A percentile compares a stretch with the other conserved stretches of the same genome.
These are phyloP conservation scores for Piedraia hortae DNA, from an alignment of 2,329 filamentous ascomycete genomes.

Conservation along the genomic window DNA sequence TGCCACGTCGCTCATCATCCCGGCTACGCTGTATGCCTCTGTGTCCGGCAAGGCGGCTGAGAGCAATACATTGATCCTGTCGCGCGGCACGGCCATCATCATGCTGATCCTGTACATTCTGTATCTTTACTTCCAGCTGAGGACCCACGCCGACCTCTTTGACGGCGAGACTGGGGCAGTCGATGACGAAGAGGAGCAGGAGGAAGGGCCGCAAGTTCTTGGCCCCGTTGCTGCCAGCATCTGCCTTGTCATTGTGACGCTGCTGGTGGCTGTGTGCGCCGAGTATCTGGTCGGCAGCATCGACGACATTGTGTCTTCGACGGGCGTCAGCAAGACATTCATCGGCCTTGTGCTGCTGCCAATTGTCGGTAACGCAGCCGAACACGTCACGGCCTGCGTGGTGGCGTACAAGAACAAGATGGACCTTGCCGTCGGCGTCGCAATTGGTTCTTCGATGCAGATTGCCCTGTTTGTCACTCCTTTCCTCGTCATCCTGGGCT, in stretches of 20 bases:
- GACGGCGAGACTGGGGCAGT: constrained; percentile 14
- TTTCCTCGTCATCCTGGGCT: constrained; percentile 28
- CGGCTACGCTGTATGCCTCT: constrained; percentile 24
- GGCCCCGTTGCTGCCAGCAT: constrained; percentile 19
- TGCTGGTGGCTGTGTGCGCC: constrained; percentile 23
- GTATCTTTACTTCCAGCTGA: constrained; percentile 28
- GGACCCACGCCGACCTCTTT: constrained; percentile 22
- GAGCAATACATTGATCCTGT: constrained; percentile 21
- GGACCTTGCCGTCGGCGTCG: constrained; percentile 28
- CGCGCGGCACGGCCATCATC: constrained; percentile 26
- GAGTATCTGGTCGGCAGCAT: constrained; percentile 28
- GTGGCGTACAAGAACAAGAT: constrained; percentile 30
- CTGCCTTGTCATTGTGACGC: constrained; percentile 20
- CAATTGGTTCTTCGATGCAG: constrained; percentile 26
- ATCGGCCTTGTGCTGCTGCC: constrained; percentile 28
- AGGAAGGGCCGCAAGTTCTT: constrained; percentile 16
- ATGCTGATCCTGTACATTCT: constrained; percentile 25
- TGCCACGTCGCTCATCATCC: constrained; percentile 25
- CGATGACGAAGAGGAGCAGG: constrained; percentile 8
- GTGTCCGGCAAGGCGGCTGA: constrained; percentile 16
- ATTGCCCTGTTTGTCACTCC: constrained; percentile 31
- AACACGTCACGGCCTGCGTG: constrained; percentile 27
- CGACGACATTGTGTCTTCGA: constrained; percentile 24
- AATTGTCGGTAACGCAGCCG: constrained; percentile 29
- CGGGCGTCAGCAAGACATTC: constrained; percentile 27